A percentile compares a stretch with the other conserved stretches of the same genome.
Conservation (phyloP, 2,329 filamentous ascomycete genomes). For the Calonectria ilicicola region DNA sequence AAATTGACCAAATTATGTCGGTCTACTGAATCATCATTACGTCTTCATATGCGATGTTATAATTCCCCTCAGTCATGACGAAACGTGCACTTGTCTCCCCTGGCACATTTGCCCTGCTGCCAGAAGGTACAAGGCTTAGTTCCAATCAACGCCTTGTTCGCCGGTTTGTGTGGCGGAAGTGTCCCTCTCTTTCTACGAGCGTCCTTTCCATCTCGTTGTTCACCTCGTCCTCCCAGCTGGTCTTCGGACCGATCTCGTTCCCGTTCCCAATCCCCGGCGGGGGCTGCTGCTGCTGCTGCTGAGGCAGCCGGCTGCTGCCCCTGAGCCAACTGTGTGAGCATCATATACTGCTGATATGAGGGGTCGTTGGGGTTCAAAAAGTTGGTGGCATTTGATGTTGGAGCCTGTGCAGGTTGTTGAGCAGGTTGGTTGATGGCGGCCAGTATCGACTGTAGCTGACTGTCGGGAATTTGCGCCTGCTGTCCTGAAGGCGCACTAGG, state of each 20-base stretch:
- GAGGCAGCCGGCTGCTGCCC: slow-evolving; percentile 44
- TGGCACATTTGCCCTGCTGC: slow-evolving; percentile 77
- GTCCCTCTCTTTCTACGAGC: slow-evolving; percentile 55
- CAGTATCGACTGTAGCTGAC: slow-evolving; percentile 58
- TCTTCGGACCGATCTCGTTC: slow-evolving; percentile 51
- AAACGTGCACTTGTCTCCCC: slow-evolving; percentile 81
- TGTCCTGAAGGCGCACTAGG: slow-evolving; percentile 27
- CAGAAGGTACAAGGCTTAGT: slow-evolving; percentile 79
- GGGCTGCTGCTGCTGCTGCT: slow-evolving; percentile 38
- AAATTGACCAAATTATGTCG: slow-evolving; percentile 9
- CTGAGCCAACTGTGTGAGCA: slow-evolving; percentile 53
- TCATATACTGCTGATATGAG: slow-evolving; percentile 55
- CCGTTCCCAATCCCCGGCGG: slow-evolving; percentile 43
- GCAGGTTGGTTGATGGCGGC: slow-evolving; percentile 55
- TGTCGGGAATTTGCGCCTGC: slow-evolving; percentile 49
- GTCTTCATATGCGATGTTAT: slow-evolving; percentile 6
- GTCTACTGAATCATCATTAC: slow-evolving; percentile 13
- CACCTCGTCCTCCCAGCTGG: slow-evolving; percentile 45
- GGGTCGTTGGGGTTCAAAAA: slow-evolving; percentile 53
- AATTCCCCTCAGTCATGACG: slow-evolving; percentile 66
- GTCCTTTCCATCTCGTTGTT: slow-evolving; percentile 51
- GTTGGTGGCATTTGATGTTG: slow-evolving; percentile 32
- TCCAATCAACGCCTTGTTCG: slow-evolving; percentile 69
- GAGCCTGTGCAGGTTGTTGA: slow-evolving; percentile 38
- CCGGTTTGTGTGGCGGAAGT: slow-evolving; percentile 55